Percentiles rank a stretch among this genome's conserved stretches.
Evolutionary conservation across 2,329 filamentous ascomycete species (phyloP).

Genomic region (Penicillium sp.): DNA sequence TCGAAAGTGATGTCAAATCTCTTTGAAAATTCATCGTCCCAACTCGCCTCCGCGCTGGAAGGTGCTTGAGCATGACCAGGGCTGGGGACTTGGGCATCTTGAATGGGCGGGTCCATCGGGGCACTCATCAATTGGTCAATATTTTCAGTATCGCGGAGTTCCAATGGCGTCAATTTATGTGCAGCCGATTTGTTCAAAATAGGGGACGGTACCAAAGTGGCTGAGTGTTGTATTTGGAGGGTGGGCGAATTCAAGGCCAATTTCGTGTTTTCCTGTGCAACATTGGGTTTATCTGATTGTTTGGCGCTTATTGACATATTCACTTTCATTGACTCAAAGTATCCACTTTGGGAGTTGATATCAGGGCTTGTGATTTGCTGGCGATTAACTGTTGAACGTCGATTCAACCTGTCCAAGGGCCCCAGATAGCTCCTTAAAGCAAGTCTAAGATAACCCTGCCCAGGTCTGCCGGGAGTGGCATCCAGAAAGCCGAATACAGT

Average conservation of each 20-base stretch:
- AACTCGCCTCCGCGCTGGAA: conserved; percentile 5
- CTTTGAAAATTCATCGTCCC: conserved; percentile 22
- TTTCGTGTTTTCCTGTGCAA: background rate
- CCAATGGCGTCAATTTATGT: background rate
- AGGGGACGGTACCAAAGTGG: background rate
- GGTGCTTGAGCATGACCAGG: background rate
- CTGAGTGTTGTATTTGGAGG: background rate
- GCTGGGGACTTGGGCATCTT: background rate
- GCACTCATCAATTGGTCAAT: background rate
- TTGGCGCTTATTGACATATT: background rate
- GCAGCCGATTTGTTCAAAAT: background rate
- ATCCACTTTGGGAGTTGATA: background rate
- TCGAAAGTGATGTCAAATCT: conserved; percentile 35
- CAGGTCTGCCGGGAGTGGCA: background rate
- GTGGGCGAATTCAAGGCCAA: background rate
- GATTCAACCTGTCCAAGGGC: conserved; percentile 3
- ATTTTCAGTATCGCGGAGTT: background rate
- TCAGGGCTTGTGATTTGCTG: background rate
- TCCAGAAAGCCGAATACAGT: conserved; percentile 34
- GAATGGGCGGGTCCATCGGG: background rate
- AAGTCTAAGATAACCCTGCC: conserved; percentile 26
- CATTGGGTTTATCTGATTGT: background rate
- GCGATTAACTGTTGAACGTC: background rate
- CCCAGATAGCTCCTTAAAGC: conserved; percentile 25
- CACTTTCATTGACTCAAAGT: background rate